Conservation (phyloP, 345 rosid species). For the Trapa incisa region DNA sequence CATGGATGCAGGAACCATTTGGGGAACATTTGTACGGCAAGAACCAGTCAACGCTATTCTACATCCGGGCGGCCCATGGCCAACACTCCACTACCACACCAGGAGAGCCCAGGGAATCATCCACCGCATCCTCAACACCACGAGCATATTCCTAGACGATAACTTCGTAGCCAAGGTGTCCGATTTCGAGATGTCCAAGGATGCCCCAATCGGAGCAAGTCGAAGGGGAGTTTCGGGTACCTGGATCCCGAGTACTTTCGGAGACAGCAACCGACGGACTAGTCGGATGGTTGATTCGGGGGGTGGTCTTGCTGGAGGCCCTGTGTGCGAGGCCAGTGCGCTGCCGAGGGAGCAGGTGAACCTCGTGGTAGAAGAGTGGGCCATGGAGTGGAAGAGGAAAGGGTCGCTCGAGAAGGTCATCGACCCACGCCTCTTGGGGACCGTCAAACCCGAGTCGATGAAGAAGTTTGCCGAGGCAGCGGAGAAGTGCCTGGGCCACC, state of each 20-base stretch:
- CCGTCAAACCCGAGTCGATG: constrained; percentile 34
- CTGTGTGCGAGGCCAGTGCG: constrained; percentile 34
- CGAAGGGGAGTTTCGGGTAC: constrained; percentile 42
- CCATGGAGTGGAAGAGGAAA: constrained; percentile 39
- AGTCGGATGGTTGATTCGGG: constrained; percentile 38
- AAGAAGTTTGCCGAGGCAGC: constrained; percentile 35
- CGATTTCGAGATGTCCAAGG: constrained; percentile 38
- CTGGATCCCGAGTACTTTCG: constrained; percentile 37
- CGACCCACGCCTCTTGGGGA: constrained; percentile 26
- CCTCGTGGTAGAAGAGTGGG: constrained; percentile 29
- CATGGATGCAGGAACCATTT: constrained; percentile 19
- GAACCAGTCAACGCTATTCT: constrained; percentile 23
- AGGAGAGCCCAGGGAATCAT: constrained; percentile 38
- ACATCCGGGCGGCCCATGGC: constrained; percentile 35
- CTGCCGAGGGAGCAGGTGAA: constrained; percentile 39
- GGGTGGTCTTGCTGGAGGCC: constrained; percentile 33
- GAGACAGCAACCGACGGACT: constrained; percentile 33
- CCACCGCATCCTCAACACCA: constrained; percentile 41
- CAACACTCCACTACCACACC: constrained; percentile 35
- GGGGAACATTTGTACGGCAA: constrained; percentile 35
- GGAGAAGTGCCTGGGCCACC: constrained; percentile 30
- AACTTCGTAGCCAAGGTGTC: constrained; percentile 36
- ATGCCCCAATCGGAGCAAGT: constrained; percentile 34
- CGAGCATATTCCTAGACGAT: constrained; percentile 34
- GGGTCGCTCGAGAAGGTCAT: constrained; percentile 35